A percentile compares a stretch with the other conserved stretches of the same genome.
Evolutionary conservation across 192 early-diverging fungal genomes (phyloP).

Genomic region (Funneliformis mosseae): DNA sequence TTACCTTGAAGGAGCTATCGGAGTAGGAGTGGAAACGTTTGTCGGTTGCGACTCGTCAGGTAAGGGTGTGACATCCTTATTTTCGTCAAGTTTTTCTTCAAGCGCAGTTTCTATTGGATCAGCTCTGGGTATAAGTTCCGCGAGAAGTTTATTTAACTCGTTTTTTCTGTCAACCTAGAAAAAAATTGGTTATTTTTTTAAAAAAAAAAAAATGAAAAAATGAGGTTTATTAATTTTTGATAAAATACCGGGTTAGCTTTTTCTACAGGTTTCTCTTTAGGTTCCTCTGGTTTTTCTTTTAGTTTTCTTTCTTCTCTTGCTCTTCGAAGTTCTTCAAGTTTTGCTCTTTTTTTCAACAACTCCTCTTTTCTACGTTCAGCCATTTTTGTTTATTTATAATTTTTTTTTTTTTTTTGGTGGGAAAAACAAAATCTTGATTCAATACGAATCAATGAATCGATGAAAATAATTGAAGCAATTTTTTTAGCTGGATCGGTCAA

Average conservation of each 20-base stretch:
- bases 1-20: background rate
- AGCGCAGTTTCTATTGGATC: background rate
- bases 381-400: background rate
- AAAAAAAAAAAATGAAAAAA: too few relatives aligned
- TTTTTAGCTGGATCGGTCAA: background rate
- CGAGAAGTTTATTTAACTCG: background rate
- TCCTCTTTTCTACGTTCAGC: constrained; percentile 70
- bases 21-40: background rate
- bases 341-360: constrained; percentile 87
- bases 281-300: constrained; percentile 23
- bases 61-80: background rate
- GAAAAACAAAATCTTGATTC: background rate
- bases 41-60: background rate
- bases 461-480: background rate
- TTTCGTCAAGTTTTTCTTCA: background rate
- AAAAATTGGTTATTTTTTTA: too few relatives aligned
- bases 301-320: constrained; percentile 74
- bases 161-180: background rate
- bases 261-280: constrained; percentile 7
- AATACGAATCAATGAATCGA: background rate
- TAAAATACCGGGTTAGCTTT: background rate
- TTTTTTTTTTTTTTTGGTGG: background rate
- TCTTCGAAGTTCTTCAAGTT: constrained; percentile 85
- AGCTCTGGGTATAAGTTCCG: background rate
- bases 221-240: background rate